Evolutionary conservation across 2,329 filamentous ascomycete genomes (phyloP).

Genomic region (Claviceps fusiformis): DNA sequence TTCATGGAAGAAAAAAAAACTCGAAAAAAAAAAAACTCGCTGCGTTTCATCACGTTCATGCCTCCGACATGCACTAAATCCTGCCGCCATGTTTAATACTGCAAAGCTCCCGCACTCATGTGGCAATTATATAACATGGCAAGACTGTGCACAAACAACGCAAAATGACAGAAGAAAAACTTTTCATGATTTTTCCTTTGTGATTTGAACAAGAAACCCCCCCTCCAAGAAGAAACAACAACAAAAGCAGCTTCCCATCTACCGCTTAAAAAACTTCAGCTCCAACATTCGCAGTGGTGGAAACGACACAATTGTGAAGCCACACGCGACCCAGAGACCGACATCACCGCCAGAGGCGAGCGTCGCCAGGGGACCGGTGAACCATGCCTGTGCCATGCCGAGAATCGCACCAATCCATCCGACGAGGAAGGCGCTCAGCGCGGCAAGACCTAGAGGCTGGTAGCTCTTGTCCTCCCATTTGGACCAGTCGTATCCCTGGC

Average conservation of each 20-base stretch:
- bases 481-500: slow-evolving; percentile 27
- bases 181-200: too few relatives aligned
- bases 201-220: too few relatives aligned
- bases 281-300: slow-evolving; percentile 16
- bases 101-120: too few relatives aligned
- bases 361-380: slow-evolving; percentile 40
- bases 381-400: slow-evolving; percentile 46
- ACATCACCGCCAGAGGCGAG: slow-evolving; percentile 35
- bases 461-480: slow-evolving; percentile 32
- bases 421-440: slow-evolving; percentile 28
- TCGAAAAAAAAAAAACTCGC: too few relatives aligned
- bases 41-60: too few relatives aligned
- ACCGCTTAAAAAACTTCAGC: slow-evolving; percentile 14
- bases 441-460: slow-evolving; percentile 30
- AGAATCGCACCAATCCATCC: slow-evolving; percentile 39
- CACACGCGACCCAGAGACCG: slow-evolving; percentile 48
- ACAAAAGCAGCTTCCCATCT: neutral
- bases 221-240: too few relatives aligned
- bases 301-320: slow-evolving; percentile 39
- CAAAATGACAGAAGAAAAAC: too few relatives aligned
- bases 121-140: too few relatives aligned
- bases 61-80: too few relatives aligned
- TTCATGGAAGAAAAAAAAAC: too few relatives aligned
- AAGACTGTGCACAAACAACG: too few relatives aligned
- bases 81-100: too few relatives aligned